A percentile compares a stretch with the other conserved stretches of the same genome.
Evolutionary conservation across 106 monocot genomes (phyloP).

Genomic region (Phalaenopsis aphrodite): DNA sequence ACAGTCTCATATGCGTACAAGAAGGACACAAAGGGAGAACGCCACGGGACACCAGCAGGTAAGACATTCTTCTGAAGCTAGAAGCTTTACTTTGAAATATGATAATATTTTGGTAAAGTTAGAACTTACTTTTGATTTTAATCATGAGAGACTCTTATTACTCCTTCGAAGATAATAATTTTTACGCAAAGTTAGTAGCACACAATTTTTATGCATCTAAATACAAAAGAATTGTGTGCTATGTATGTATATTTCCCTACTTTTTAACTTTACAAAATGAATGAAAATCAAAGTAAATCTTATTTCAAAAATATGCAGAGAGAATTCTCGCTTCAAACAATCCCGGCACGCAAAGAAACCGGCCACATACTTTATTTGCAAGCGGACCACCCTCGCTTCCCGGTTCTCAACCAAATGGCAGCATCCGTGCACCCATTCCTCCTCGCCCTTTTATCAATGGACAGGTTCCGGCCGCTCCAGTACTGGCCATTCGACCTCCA

Average conservation of each 20-base stretch:
- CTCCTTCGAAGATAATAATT: not conserved
- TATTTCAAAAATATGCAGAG: conserved; percentile 35
- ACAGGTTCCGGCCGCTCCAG: conserved; percentile 30
- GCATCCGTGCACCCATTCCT: conserved; percentile 16
- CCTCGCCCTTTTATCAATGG: conserved; percentile 54
- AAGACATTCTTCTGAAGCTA: not conserved
- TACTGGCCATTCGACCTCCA: conserved; percentile 38
- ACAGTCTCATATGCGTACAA: conserved; percentile 96
- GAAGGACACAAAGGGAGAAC: conserved; percentile 97
- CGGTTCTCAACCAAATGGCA: conserved; percentile 21
- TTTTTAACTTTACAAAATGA: not conserved
- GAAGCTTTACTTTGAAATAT: too few relatives aligned
- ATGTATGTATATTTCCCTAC: too few relatives aligned
- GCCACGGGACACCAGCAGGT: conserved; percentile 98
- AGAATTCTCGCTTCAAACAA: conserved; percentile 83
- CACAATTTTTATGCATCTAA: not conserved
- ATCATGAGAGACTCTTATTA: too few relatives aligned
- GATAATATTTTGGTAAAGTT: too few relatives aligned
- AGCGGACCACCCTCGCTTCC: conserved; percentile 81
- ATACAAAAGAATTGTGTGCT: too few relatives aligned
- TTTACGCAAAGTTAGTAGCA: not conserved
- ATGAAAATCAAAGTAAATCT: not conserved
- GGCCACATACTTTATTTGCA: conserved; percentile 86
- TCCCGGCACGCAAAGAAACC: conserved; percentile 55
- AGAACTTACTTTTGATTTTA: too few relatives aligned